Conservation (phyloP, 1,284 basidiomycete species). For the Apiotrichum veenhuisii region DNA sequence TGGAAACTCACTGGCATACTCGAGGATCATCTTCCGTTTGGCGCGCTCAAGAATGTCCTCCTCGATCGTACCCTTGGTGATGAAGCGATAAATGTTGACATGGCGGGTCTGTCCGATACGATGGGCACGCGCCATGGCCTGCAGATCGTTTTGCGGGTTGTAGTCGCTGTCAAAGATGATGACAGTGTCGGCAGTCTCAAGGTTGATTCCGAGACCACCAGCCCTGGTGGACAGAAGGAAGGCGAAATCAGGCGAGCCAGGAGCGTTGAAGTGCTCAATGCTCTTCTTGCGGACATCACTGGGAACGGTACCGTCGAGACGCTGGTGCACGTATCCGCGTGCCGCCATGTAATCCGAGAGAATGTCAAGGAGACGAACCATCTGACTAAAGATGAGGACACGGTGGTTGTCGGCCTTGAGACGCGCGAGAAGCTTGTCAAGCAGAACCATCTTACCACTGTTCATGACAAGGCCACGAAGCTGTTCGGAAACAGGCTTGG, state of each 20-base stretch:
- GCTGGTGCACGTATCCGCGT: slow-evolving; percentile 77
- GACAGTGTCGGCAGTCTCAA: slow-evolving; percentile 96
- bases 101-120: slow-evolving; percentile 97
- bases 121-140: slow-evolving; percentile 98
- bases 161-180: slow-evolving; percentile 84
- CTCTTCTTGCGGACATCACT: slow-evolving; percentile 79
- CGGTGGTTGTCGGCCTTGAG: slow-evolving; percentile 90
- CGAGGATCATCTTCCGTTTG: slow-evolving; percentile 99
- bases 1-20: slow-evolving; percentile 84
- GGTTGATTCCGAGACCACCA: slow-evolving; percentile 96
- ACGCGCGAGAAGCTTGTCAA: slow-evolving; percentile 87
- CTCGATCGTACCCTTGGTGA: slow-evolving; percentile 99
- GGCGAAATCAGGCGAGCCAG: slow-evolving; percentile 69
- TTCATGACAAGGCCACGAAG: slow-evolving; percentile 96
- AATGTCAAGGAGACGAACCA: slow-evolving; percentile 99
- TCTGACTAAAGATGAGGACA: slow-evolving; percentile 97
- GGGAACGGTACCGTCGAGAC: slow-evolving; percentile 71
- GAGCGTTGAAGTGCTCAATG: slow-evolving; percentile 73
- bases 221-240: slow-evolving; percentile 92
- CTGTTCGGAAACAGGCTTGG: slow-evolving; percentile 65
- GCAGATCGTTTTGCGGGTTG: slow-evolving; percentile 94
- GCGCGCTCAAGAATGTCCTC: slow-evolving; percentile 97
- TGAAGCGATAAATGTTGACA: slow-evolving; percentile 94
- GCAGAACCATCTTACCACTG: slow-evolving; percentile 94
- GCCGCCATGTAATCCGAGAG: slow-evolving; percentile 93